Evolutionary conservation across 495 filamentous ascomycete species (phyloP).

Genomic region (Echria macrotheca): DNA sequence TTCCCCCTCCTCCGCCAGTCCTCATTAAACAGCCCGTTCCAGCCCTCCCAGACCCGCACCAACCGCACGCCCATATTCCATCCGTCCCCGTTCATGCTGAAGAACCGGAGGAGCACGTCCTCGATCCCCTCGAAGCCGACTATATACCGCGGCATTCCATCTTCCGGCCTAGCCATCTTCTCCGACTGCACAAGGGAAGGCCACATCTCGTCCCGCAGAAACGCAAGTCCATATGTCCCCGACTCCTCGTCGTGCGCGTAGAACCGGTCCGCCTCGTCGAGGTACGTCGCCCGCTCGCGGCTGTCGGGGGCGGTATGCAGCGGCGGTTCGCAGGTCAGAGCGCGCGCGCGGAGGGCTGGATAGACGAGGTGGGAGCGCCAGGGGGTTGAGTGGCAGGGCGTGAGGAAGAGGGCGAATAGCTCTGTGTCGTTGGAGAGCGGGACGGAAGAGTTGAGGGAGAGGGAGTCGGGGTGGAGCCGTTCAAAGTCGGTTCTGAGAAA

Average conservation of each 20-base stretch:
- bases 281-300: constrained; percentile 54
- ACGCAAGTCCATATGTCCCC: constrained; percentile 36
- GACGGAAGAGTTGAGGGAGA: constrained; percentile 15
- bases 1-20: constrained; percentile 81
- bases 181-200: too few species aligned
- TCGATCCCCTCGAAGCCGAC: constrained; percentile 52
- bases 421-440: constrained; percentile 18
- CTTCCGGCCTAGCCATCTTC: too few species aligned
- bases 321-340: constrained; percentile 87
- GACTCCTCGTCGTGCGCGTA: constrained; percentile 42
- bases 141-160: constrained; percentile 45
- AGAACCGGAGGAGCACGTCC: constrained; percentile 38
- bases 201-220: constrained; percentile 47
- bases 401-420: constrained; percentile 82
- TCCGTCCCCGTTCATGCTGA: constrained; percentile 42
- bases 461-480: constrained; percentile 34
- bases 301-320: constrained; percentile 51
- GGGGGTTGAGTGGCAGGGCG: constrained; percentile 96
- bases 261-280: constrained; percentile 88
- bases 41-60: constrained; percentile 61
- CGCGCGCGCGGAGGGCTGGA: constrained; percentile 71
- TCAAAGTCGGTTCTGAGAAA: constrained; percentile 72
- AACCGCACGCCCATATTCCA: constrained; percentile 36
- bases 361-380: constrained; percentile 86
- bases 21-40: constrained; percentile 81